Evolutionary conservation across 2,329 filamentous ascomycete species (phyloP).

Genomic region (Aspergillus persii): DNA sequence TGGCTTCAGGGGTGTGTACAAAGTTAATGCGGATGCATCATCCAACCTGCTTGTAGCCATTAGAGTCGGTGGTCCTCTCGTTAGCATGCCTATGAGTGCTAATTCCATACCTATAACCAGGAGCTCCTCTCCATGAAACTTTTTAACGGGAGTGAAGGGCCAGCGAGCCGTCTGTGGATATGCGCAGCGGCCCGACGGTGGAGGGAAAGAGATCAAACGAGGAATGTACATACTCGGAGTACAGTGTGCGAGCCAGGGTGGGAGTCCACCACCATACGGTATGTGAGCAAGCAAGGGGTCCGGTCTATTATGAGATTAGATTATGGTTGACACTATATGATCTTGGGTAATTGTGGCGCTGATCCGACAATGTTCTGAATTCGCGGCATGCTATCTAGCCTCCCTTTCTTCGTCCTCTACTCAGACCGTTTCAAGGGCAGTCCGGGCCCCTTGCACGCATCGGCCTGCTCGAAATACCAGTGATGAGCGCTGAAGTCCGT

Average conservation of each 20-base stretch:
- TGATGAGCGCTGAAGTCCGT: conserved; percentile 19
- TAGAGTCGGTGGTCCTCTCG: neutral
- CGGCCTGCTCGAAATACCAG: conserved; percentile 26
- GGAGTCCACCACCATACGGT: neutral
- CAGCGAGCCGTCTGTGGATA: neutral
- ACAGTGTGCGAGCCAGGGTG: neutral
- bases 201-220: neutral
- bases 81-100: neutral
- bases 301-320: neutral
- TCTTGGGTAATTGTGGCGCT: neutral
- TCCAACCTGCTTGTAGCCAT: neutral
- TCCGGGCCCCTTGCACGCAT: conserved; percentile 19
- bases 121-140: too few relatives aligned
- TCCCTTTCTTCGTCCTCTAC: neutral
- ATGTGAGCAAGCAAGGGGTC: neutral
- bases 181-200: neutral
- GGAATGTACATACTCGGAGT: neutral
- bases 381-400: neutral
- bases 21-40: neutral
- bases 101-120: neutral
- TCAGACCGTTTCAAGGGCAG: conserved; percentile 9
- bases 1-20: too few relatives aligned
- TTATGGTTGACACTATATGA: neutral
- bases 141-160: neutral
- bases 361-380: neutral